Evolutionary conservation across 2,329 filamentous ascomycete species (phyloP).

Genomic region (Cladosporium sp.): DNA sequence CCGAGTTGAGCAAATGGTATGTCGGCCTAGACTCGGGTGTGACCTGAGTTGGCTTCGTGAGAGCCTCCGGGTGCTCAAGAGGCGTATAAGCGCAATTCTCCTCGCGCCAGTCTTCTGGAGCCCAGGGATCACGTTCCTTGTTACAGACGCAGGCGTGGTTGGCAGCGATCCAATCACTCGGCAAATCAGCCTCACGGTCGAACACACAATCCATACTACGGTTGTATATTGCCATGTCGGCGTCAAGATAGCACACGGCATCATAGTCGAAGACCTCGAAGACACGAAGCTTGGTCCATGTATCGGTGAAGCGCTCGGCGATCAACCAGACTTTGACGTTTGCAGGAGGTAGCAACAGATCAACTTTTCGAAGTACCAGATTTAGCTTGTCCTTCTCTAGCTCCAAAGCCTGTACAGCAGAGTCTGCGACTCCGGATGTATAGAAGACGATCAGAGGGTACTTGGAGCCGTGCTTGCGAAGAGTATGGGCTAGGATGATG

Average conservation of each 20-base stretch:
- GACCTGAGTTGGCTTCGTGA: slow-evolving; percentile 33
- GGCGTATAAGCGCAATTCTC: slow-evolving; percentile 49
- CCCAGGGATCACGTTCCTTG: slow-evolving; percentile 48
- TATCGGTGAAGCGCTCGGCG: slow-evolving; percentile 50
- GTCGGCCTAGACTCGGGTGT: slow-evolving; percentile 33
- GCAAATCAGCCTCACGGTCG: slow-evolving; percentile 31
- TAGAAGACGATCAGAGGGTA: slow-evolving; percentile 50
- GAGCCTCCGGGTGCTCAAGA: slow-evolving; percentile 34
- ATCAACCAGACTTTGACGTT: slow-evolving; percentile 39
- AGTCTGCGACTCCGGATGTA: slow-evolving; percentile 40
- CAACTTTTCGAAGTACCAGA: slow-evolving; percentile 37
- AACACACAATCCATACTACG: slow-evolving; percentile 45
- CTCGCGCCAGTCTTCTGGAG: slow-evolving; percentile 44
- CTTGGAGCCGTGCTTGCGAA: slow-evolving; percentile 41
- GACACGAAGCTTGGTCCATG: slow-evolving; percentile 54
- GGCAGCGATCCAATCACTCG: slow-evolving; percentile 43
- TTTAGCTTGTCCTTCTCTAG: slow-evolving; percentile 39
- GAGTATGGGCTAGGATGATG: slow-evolving; percentile 47
- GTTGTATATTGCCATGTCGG: slow-evolving; percentile 47
- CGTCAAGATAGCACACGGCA: slow-evolving; percentile 49
- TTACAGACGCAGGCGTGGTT: slow-evolving; percentile 53
- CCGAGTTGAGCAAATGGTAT: slow-evolving; percentile 47
- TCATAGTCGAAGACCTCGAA: slow-evolving; percentile 43
- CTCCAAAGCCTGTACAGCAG: slow-evolving; percentile 40
- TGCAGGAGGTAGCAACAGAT: slow-evolving; percentile 38